Conservation (phyloP, 73 alveolate genomes). For the Paramecium biaurelia region DNA sequence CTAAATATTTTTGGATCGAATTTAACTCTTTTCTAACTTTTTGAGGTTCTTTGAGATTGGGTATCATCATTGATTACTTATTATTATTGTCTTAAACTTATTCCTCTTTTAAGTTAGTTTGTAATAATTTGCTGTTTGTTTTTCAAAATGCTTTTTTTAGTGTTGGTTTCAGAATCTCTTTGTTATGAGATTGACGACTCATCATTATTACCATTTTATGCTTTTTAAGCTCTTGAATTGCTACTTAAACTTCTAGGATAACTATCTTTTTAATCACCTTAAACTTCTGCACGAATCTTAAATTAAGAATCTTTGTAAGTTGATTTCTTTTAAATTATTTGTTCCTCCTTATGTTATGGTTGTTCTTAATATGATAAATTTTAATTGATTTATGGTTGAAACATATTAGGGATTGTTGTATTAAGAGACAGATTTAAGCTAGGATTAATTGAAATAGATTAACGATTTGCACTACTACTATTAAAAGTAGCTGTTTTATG, state of each 20-base stretch:
- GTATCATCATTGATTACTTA: slow-evolving; percentile 35
- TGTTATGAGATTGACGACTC: background rate
- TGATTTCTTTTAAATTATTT: background rate
- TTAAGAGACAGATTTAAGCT: background rate
- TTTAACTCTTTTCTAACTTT: background rate
- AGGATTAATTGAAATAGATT: background rate
- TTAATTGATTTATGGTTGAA: background rate
- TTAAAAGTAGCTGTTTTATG: slow-evolving; percentile 30
- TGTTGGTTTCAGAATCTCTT: slow-evolving; percentile 19
- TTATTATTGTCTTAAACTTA: background rate
- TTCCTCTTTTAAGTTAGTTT: background rate
- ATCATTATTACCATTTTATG: background rate
- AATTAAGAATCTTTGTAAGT: background rate
- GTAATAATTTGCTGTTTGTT: background rate
- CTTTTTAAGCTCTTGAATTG: background rate
- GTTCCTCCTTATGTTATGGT: background rate
- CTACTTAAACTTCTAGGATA: background rate
- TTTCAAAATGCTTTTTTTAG: slow-evolving; percentile 39
- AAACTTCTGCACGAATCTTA: background rate
- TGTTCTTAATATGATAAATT: background rate
- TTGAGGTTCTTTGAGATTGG: background rate
- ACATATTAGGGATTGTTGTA: background rate
- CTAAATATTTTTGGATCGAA: slow-evolving; percentile 52
- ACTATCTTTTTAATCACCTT: background rate
- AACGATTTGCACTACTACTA: background rate